Evolutionary conservation across 1,284 basidiomycete genomes (phyloP), one percentile per base, ranked within the genome.

Genomic region (Phellinidium pouzarii): DNA sequence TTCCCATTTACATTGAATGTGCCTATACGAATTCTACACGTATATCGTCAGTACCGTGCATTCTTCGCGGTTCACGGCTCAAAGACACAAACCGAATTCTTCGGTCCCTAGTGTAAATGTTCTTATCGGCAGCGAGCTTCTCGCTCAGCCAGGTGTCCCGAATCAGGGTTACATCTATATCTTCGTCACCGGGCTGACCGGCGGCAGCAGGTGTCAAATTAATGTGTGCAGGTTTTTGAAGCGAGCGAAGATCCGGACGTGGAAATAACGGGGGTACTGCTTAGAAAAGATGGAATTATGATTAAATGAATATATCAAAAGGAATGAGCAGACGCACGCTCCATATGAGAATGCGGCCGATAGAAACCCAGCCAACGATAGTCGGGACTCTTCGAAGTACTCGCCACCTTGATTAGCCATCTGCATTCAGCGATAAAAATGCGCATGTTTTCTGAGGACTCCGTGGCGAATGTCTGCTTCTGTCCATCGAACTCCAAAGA

Each of bases 1-100:
- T 80, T 81, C 0, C 84, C 87, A 59, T 88, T 87, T 40, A 89
- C 87, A 59, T 90, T 90, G 68, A 89, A 90, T 1, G 84, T 86
- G 14, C 87, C 86, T 14, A 87, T 57, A 2, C 84, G 79, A 48
- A 90, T 62, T 40, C 80, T 84, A 54, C 9, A 27, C 14, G 26
- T 52, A 40, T 23, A 38, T 6, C 19, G 42, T 42, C 19, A 43
- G 48, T 8, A 26, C 43, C 4, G 37, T 31, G 22, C 26, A 46
- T 19, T 50, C 50, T 56, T 55, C 6, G 3, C 25, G 20, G 20
- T 27, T n/a, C 45, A 45, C 9, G 25, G 42, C 52, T 45, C 4
- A 14, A 29, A 45, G 25, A 36, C 31, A 50, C 14, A 31, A 44
- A 69, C 68, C 58, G 59, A 3, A 66, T 60, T 14, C 6, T 53